Base-by-base conservation (phyloP, 306 rosid genomes). In the Trichosanthes cucumerina region DNA sequence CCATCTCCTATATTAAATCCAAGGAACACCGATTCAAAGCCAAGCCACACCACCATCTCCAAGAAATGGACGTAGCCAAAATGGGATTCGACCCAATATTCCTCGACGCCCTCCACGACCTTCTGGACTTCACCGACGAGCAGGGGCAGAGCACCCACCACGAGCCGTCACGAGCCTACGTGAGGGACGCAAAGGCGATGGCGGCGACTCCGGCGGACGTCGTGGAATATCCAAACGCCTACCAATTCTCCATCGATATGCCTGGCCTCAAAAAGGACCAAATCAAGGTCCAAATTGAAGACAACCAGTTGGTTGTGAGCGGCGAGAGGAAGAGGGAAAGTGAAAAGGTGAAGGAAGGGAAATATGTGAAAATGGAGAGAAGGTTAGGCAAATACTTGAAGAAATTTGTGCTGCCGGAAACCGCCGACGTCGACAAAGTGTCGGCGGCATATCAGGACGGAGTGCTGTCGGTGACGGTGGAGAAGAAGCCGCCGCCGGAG, bases 311-410 rank as follows among this genome's bases (percentile, higher is more conserved):
- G 66, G 82, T 85, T 49, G 80, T 87, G 76, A 84, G 85, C 13
- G 89, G 89, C 5, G 88, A 87, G 85, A 86, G 91, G 80, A 84
- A 44, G 83, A 66, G 86, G 13, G 87, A 84, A 41, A 78, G 77
- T 44, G 86, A 83, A 28, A 83, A 31, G 75, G 81, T 76, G 2
- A 75, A 63, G 10, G 87, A 63, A 2, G 85, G 81, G 13, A 84
- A 50, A 75, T 88, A 78, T 59, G 46, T 90, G 77, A 83, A 74
- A 49, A 86, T 86, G 88, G 93, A 90, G 89, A 79, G 90, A 81
- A 83, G 91, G 87, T 53, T 86, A 0, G 90, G 90, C 1, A 88
- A 88, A 77, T 83, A 69, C 34, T 73, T 90, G 80, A 85, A 81
- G 84, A 89, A 83, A 72, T 88, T 89, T 14, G 70, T 18, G 18